Conservation (phyloP, 352 stramenopile species). For the Blastocystis sp. region DNA sequence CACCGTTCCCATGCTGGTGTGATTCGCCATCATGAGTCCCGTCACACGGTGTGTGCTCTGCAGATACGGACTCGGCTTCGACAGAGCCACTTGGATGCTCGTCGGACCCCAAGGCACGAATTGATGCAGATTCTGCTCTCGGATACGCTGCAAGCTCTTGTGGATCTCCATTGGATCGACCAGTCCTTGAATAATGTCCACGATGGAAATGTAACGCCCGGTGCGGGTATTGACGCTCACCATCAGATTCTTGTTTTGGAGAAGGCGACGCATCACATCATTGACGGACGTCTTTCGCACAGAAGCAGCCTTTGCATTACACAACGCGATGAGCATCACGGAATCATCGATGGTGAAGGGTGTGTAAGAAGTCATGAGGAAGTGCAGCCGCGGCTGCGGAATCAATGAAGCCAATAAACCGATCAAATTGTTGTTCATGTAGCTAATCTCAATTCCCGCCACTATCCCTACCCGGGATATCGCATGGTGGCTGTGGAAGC, state of each 20-base stretch:
- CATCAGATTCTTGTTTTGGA: slow-evolving; percentile 99
- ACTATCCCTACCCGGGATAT: slow-evolving; percentile 73
- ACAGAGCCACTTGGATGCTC: slow-evolving; percentile 87
- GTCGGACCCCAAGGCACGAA: slow-evolving; percentile 99
- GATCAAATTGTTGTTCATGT: slow-evolving; percentile 99
- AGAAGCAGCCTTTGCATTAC: slow-evolving; percentile 4
- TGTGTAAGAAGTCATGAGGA: slow-evolving; percentile 99
- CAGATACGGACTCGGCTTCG: slow-evolving; percentile 39
- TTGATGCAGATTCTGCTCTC: slow-evolving; percentile 88
- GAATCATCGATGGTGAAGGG: slow-evolving; percentile 76
- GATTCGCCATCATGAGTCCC: slow-evolving; percentile 97
- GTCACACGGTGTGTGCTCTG: slow-evolving; percentile 75
- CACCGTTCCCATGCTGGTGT: slow-evolving; percentile 89
- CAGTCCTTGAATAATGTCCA: slow-evolving; percentile 99
- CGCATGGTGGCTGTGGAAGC: slow-evolving; percentile 94
- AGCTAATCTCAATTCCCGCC: slow-evolving; percentile 71
- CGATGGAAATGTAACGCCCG: slow-evolving; percentile 96
- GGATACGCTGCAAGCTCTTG: slow-evolving; percentile 94
- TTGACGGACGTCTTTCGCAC: slow-evolving; percentile 98
- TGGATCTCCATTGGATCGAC: slow-evolving; percentile 96
- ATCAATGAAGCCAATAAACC: slow-evolving; percentile 94
- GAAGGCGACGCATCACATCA: slow-evolving; percentile 93
- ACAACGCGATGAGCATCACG: not conserved
- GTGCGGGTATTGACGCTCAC: slow-evolving; percentile 89
- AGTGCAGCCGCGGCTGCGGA: slow-evolving; percentile 95